phyloP scores from a whole-genome alignment of 2,329 filamentous ascomycete genomes.

The Magnaporthiopsis rhizophila region DNA sequence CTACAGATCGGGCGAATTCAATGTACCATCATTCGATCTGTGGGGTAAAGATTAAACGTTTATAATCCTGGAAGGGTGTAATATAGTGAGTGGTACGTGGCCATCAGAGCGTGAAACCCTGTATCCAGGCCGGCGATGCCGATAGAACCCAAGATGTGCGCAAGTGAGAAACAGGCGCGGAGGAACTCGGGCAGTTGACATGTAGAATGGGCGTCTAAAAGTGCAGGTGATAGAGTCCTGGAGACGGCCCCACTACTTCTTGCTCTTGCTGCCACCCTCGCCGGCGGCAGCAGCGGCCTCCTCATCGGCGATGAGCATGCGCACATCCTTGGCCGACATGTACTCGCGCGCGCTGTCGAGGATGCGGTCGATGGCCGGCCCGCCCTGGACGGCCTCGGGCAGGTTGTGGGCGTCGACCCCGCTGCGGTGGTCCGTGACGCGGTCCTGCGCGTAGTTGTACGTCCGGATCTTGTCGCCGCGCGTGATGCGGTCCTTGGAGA shows the following conservation, averaged over 20 bases:
- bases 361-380: constrained; percentile 60
- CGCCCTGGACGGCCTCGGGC: constrained; percentile 70
- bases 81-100: not conserved
- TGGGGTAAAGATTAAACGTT: too few relatives aligned
- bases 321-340: constrained; percentile 68
- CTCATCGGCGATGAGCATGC: constrained; percentile 58
- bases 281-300: constrained; percentile 32
- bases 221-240: not conserved
- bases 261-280: constrained; percentile 14
- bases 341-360: constrained; percentile 73
- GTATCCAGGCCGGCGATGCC: not conserved
- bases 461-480: constrained; percentile 90
- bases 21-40: too few relatives aligned
- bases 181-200: not conserved
- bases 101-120: not conserved
- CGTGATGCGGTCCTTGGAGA: constrained; percentile 74
- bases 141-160: not conserved
- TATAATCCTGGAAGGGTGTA: too few relatives aligned
- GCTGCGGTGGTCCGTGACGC: constrained; percentile 83
- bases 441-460: constrained; percentile 69
- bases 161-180: not conserved
- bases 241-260: constrained; percentile 9
- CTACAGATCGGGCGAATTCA: too few relatives aligned
- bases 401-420: constrained; percentile 74
- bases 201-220: not conserved